A percentile compares a stretch with the other conserved stretches of the same genome.
These are phyloP conservation scores for Plenodomus biglobosus DNA, from an alignment of 2,329 filamentous ascomycete genomes.

Conservation along the genomic window DNA sequence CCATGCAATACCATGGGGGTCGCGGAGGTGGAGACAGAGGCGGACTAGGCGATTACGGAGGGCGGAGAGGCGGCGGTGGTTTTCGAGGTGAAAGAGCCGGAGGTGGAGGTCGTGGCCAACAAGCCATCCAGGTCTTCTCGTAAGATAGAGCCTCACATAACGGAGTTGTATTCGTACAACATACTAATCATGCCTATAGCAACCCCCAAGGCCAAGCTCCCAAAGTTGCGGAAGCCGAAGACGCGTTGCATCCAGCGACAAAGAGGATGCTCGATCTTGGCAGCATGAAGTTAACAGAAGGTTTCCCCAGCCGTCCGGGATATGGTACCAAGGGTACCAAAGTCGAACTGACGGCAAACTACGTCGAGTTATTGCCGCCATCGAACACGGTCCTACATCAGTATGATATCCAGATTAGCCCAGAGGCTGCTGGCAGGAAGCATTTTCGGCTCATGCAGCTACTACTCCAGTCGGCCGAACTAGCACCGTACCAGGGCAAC, in stretches of 20 bases:
- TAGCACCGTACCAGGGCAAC: slow-evolving; percentile 5
- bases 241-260: slow-evolving; percentile 9
- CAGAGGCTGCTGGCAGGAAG: slow-evolving; percentile 18
- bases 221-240: slow-evolving; percentile 13
- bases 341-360: slow-evolving; percentile 22
- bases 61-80: too few species aligned
- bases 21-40: too few species aligned
- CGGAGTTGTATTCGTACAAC: not conserved
- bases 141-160: too few species aligned
- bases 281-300: slow-evolving; percentile 9
- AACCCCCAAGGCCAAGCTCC: slow-evolving; percentile 7
- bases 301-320: slow-evolving; percentile 14
- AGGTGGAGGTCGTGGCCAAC: slow-evolving; percentile 7
- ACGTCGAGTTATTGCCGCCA: slow-evolving; percentile 19
- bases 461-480: slow-evolving; percentile 15
- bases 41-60: too few species aligned
- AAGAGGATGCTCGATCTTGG: slow-evolving; percentile 15
- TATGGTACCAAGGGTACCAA: slow-evolving; percentile 18
- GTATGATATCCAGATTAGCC: slow-evolving; percentile 13
- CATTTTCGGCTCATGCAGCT: slow-evolving; percentile 15
- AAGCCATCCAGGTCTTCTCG: slow-evolving; percentile 11
- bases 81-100: too few species aligned
- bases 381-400: slow-evolving; percentile 15
- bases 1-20: too few species aligned
- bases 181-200: slow-evolving; percentile 5